Base-by-base conservation (phyloP, 805 yeast species). In the Hagleromyces aurorensis region DNA sequence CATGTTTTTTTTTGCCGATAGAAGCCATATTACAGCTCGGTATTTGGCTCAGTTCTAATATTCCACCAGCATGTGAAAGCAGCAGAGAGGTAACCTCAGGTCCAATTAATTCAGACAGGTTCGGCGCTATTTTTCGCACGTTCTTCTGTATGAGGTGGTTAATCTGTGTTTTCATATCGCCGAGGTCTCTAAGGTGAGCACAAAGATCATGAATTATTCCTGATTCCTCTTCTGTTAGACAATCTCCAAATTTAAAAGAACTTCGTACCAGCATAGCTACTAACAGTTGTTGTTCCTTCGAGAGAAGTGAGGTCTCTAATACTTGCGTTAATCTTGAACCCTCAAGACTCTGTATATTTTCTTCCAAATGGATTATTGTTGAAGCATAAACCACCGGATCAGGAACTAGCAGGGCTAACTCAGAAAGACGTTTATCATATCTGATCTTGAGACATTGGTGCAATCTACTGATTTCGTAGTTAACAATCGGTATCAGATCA, bases 21-120 rank as follows among this genome's bases (percentile, higher is more conserved):
- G 93, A 72, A 0, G 94, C 75, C 13, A 89, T 46, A 48, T 89
- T 89, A 45, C 96, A 83, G 3, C 94, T 67, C 0, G 96, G 95
- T 0, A 82, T 72, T 17, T 55, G 59, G 3, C 85, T 72, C 7
- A 89, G 57, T 5, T 72, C 76, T 8, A 59, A 59, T 4, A 89
- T 52, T 0, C 94, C 85, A 2, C 94, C 93, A 1, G 72, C 61
- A 11, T 69, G 63, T 1, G 83, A 69, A 14, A 89, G 57, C 11
- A 91, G 55, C 43, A 80, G 83, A 0, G 94, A 78, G 0, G 94
- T 72, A 0, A 81, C 69, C 5, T 69, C 60, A 0, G 93, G 62
- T 0, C 94, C 93, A 2, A 89, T 64, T 6, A 91, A 59, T 0
- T 72, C 72, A 3, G 83, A 65, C 1, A 83, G 56, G 51, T 91